Conservation (phyloP, 805 yeast species). For the Metschnikowia shivogae region DNA sequence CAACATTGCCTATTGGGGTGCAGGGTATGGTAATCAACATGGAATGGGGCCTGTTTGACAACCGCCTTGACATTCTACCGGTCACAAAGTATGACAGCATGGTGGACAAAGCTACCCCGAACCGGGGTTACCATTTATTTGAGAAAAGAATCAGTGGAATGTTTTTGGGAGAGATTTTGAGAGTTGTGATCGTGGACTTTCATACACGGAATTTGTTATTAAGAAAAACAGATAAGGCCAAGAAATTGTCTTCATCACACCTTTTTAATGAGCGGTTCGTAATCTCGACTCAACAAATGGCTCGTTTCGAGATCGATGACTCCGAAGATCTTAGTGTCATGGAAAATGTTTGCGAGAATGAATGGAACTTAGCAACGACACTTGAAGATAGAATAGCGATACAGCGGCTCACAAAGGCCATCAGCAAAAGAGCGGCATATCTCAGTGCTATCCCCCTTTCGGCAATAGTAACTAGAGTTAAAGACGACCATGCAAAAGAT, state of each 20-base stretch:
- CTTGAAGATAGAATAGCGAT: constrained; percentile 69
- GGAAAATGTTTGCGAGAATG: constrained; percentile 60
- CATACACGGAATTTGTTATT: constrained; percentile 57
- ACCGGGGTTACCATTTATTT: constrained; percentile 84
- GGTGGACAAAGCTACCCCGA: constrained; percentile 71
- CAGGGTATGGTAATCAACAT: constrained; percentile 82
- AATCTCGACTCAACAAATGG: constrained; percentile 76
- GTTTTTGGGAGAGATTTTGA: constrained; percentile 86
- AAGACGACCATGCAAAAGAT: constrained; percentile 46
- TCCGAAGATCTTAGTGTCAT: constrained; percentile 69
- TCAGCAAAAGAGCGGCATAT: constrained; percentile 85
- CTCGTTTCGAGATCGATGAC: constrained; percentile 81
- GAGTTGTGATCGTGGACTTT: constrained; percentile 70
- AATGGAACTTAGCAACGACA: constrained; percentile 66
- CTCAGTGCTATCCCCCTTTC: constrained; percentile 87
- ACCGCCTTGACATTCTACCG: constrained; percentile 70
- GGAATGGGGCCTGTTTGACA: constrained; percentile 98
- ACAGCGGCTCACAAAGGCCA: constrained; percentile 69
- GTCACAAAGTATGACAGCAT: constrained; percentile 68
- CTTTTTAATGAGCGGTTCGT: constrained; percentile 73
- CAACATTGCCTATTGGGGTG: constrained; percentile 29
- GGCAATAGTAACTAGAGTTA: constrained; percentile 71
- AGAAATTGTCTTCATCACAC: constrained; percentile 50
- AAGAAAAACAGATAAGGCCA: constrained; percentile 42
- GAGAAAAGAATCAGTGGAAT: constrained; percentile 90